Percentiles rank a stretch among this genome's conserved stretches.
phyloP scores from a whole-genome alignment of 495 filamentous ascomycete species.

The Rhypophila decipiens region DNA sequence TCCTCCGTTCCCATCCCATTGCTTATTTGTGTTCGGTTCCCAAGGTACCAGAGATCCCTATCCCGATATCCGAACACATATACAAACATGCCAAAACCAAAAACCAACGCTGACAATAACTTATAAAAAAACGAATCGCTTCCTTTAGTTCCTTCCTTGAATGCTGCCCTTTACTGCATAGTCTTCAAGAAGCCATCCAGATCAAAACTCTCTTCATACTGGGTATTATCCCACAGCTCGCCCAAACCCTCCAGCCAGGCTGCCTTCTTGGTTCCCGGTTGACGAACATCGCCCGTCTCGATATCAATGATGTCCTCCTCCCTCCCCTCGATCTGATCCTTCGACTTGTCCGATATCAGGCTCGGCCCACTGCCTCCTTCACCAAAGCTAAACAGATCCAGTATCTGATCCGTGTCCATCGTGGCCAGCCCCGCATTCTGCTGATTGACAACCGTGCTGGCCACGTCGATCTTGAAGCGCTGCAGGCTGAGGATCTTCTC shows the following conservation, averaged over 20 bases:
- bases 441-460: slow-evolving; percentile 96
- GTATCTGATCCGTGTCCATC: slow-evolving; percentile 97
- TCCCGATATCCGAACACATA: no score
- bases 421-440: slow-evolving; percentile 89
- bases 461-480: slow-evolving; percentile 99
- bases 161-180: slow-evolving; percentile 66
- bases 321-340: slow-evolving; percentile 45
- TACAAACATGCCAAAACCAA: no score
- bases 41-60: no score
- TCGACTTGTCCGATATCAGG: slow-evolving; percentile 51
- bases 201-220: slow-evolving; percentile 96
- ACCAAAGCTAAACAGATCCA: slow-evolving; percentile 91
- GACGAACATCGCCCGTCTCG: slow-evolving; percentile 82
- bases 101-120: no score
- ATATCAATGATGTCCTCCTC: slow-evolving; percentile 94
- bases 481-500: slow-evolving; percentile 98
- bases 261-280: slow-evolving; percentile 95
- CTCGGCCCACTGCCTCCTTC: slow-evolving; percentile 66
- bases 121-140: no score
- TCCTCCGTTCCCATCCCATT: no score
- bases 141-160: no score
- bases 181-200: slow-evolving; percentile 84
- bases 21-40: no score
- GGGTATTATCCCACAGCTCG: slow-evolving; percentile 91
- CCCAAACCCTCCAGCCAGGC: slow-evolving; percentile 86